Base-by-base conservation (phyloP, 2,329 filamentous ascomycete species). In the Aspergillus ochraceus region DNA sequence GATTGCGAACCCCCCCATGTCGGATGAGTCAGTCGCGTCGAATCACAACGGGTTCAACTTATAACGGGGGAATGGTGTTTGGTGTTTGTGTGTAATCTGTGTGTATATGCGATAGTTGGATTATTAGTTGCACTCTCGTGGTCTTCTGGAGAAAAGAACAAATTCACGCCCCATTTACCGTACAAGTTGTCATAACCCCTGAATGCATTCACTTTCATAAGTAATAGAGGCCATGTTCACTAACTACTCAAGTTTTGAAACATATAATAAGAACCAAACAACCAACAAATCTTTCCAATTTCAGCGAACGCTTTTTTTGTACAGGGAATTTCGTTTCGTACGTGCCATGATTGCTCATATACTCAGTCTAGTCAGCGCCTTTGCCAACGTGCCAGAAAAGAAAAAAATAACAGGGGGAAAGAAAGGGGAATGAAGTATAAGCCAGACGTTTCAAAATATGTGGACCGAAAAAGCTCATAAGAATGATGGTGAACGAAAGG, bases 11-110 rank as follows among this genome's bases (percentile, higher is more conserved):
- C 4, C 19, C 5, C 30, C 30, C 22, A 32, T 51, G 24, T 32
- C 29, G 54, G 36, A 45, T 42, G 54, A 50, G 46, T 49, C 26
- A 36, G 45, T 17, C 29, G 53, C 39, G 30, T 45, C 24, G 52
- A 50, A 50, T 59, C 22, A 55, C 36, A 24, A 59, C 17, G 46
- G 46, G 36, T 47, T 50, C 26, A 29, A 9, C 26, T 50, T 19
- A 46, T 22, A 36, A 17, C 14, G 36, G 22, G 24, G n/a, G 26
- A 46, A 20, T n/a, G 63, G 60, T 57, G 61, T 65, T 51, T 53
- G 62, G 61, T 57, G 61, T 67, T 62, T 32, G 53, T 52, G 53
- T 52, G 50, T 29, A 26, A 52, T 22, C 49, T 29, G 36, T 52
- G 53, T 49, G 24, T 32, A 51, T 24, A 51, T 51, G 49, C 20